A percentile compares a stretch with the other conserved stretches of the same genome.
Conservation (phyloP, 345 rosid genomes). For the Orychophragmus violaceus region DNA sequence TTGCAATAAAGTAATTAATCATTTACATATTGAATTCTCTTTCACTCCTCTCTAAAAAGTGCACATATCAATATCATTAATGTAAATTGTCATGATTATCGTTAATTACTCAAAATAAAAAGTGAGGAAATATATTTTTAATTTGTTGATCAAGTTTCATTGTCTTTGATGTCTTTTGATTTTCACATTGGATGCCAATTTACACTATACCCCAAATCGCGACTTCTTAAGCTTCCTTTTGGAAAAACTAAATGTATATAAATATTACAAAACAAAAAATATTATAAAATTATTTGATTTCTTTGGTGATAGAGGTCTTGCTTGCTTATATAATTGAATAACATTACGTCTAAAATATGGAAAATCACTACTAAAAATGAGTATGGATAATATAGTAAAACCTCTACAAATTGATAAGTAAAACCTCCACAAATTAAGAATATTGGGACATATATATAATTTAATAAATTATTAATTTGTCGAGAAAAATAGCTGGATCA, state of each 20-base stretch:
- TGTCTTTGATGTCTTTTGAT: constrained; percentile 22
- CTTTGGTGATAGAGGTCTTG: background rate
- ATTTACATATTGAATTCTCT: too few relatives aligned
- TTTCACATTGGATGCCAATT: constrained; percentile 32
- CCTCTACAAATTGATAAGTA: too few relatives aligned
- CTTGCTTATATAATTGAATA: background rate
- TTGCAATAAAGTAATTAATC: background rate
- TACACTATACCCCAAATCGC: constrained; percentile 32
- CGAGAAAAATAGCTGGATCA: too few relatives aligned
- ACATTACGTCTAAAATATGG: background rate
- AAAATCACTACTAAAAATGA: background rate
- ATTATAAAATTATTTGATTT: background rate
- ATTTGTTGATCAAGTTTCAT: constrained; percentile 21
- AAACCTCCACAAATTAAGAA: too few relatives aligned
- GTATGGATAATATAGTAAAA: too few relatives aligned
- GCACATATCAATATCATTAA: constrained; percentile 18
- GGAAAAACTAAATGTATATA: constrained; percentile 20
- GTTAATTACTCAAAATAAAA: background rate
- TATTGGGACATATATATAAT: too few relatives aligned
- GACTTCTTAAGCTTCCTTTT: constrained; percentile 34
- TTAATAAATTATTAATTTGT: too few relatives aligned
- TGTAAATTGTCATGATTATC: constrained; percentile 3
- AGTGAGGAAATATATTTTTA: constrained; percentile 9
- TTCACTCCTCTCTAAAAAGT: background rate
- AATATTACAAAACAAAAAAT: background rate